Evolutionary conservation across 495 filamentous ascomycete species (phyloP), one percentile per base, ranked within the genome.

Genomic region (Neurospora tetraspora): DNA sequence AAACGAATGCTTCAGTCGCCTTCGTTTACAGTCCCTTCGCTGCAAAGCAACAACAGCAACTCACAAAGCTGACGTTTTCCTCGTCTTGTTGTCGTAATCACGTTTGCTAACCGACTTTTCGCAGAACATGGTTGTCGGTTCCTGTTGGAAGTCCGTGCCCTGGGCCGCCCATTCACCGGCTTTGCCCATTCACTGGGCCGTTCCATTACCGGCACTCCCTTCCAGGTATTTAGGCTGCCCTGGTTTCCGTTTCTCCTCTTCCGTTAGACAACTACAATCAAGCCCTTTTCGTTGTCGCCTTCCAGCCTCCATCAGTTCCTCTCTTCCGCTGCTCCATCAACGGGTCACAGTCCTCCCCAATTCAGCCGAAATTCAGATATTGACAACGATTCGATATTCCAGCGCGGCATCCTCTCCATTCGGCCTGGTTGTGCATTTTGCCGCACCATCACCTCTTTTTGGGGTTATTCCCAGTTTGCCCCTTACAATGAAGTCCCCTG

Each of bases 371-470:
- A 61, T 34, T 34, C 53, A 34, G 53, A 61, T 34, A 61, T 61
- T 31, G 53, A 1, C 53, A 34, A 9, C 47, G 47, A 27, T 16
- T 31, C 47, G 23, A 14, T 61, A 16, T 61, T 31, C 23, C 47
- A 61, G 11, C 47, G 47, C 47, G 23, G 11, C 23, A 61, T 31
- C 47, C 47, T 27, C 23, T 61, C 47, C 47, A 31, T 61, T 61
- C 47, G 47, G 47, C 47, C 12, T 27, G 23, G 75, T 77, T 76
- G 73, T 69, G 69, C 43, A 70, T 76, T 74, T 70, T 78, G 74
- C 76, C 76, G 72, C 74, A 73, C 76, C 76, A 73, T 72, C 74
- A 36, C 27, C 71, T 70, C 74, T 74, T 75, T 72, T 75, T 47
- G 76, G 73, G 73, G 74, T 42, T 69, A 43, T 43, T 71, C 43